Evolutionary conservation across 306 rosid species (phyloP).

Genomic region (Cucurbita argyrosperma): DNA sequence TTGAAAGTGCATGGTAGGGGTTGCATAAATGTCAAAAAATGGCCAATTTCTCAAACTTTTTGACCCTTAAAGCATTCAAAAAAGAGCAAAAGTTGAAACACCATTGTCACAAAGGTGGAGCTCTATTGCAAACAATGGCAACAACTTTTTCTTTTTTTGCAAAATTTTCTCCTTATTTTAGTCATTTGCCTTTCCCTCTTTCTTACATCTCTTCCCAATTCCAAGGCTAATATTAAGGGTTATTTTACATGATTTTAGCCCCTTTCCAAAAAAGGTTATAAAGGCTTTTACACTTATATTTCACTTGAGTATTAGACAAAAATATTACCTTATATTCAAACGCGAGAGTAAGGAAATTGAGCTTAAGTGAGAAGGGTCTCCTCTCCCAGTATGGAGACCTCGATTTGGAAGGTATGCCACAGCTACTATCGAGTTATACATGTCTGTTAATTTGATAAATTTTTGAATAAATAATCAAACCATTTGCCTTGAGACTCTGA

Average conservation of each 20-base stretch:
- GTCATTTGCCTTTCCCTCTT: neutral
- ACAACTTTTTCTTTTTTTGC: neutral
- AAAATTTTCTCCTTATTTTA: neutral
- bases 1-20: conserved; percentile 2
- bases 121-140: neutral
- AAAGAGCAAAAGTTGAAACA: neutral
- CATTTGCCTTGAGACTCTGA: no score
- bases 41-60: neutral
- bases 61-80: conserved; percentile 7
- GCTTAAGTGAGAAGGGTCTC: no score
- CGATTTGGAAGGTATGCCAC: no score
- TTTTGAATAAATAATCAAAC: no score
- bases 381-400: no score
- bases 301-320: no score
- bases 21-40: neutral
- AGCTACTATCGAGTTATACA: no score
- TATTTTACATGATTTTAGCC: neutral
- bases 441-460: no score
- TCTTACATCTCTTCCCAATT: neutral
- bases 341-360: no score
- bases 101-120: neutral
- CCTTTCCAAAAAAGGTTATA: neutral
- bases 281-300: no score
- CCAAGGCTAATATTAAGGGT: neutral
- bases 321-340: no score